Base-by-base conservation (phyloP, 1,284 basidiomycete genomes). In the Moesziomyces globuligerus region DNA sequence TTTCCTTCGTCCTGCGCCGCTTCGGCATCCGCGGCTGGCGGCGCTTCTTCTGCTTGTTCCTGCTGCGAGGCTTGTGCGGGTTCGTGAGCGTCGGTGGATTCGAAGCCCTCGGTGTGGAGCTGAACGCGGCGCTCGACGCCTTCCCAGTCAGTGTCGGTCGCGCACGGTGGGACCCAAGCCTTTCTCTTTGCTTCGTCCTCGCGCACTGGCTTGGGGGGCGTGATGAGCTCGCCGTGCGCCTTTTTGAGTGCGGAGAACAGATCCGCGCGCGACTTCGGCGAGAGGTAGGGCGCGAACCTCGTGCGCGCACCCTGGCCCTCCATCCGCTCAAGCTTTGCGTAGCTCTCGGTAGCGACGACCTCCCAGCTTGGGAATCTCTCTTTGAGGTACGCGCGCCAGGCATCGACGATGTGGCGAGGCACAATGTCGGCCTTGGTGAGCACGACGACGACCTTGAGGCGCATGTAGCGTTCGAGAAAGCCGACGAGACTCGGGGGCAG, bases 221-320 rank as follows among this genome's bases (percentile, higher is more conserved):
- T 83, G 9, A 91, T 82, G 42, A 95, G 84, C 50, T 90, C 87
- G 9, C 83, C 76, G 72, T 96, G 92, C 3, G 89, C 87, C 24
- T 86, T 85, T 61, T 85, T 86, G 50, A 97, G 85, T 0, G 90
- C 88, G 10, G 85, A 81, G 3, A 95, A 87, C 5, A 96, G 45
- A 1, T 56, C 61, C 11, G 21, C 42, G 7, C 66, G 48, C 24
- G 73, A 75, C 29, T 36, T 24, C 17, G 64, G 54, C 26, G 69
- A 72, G 17, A 75, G 34, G 23, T 62, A 73, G 0, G 73, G 73
- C 15, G 65, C 53, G 41, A 62, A 71, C 26, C 72, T 48, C 21
- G 56, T 65, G 25, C 62, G 45, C 25, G 67, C 39, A 9, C 75
- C 75, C 43, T 77, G 75, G 0, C 72, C 75, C 40, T 75, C 75